Base-by-base conservation (phyloP, 1,284 basidiomycete genomes). In the Cryptococcus depauperatus region DNA sequence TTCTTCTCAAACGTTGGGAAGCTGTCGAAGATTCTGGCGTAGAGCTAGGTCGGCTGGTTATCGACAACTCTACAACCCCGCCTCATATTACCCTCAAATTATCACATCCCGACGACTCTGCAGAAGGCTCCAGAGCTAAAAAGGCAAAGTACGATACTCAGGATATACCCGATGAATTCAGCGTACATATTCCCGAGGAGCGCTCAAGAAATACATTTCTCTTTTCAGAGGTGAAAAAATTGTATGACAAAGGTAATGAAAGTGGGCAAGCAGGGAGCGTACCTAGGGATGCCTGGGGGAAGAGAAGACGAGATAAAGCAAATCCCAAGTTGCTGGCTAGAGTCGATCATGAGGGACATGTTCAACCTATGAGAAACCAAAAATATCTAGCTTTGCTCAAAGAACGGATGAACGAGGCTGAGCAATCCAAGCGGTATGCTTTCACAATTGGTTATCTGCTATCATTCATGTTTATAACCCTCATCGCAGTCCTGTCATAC, bases 1-100 rank as follows among this genome's bases (percentile, higher is more conserved):
- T 76, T 58, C 48, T 77, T 16, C 59, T 74, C 26, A 72, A 76
- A 47, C 65, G 70, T 26, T 77, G 76, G 76, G 62, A 65, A 49
- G 56, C 62, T 16, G 68, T 74, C 11, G 56, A 62, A n/a, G 64
- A 72, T 41, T 69, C 69, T 18, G 75, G 74, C 18, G 58, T 71
- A 27, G 62, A 71, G 4, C 50, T 77, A 11, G 76, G 75, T 4
- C 71, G 70, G 2, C 66, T 77, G 29, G 52, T 74, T 1, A 70
- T 77, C 2, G 76, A 75, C 51, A 72, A 73, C 46, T 55, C 54
- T 18, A 39, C 41, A 21, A 51, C 43, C 21, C 53, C 61, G 16
- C 40, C 59, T 5, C 47, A 44, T 16, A 49, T 62, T 38, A 50
- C 53, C 5, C 49, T 62, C 9, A 47, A 50, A 2, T 42, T 62